Conservation (phyloP, 139 green algal species). For the Trebouxia sp. region DNA sequence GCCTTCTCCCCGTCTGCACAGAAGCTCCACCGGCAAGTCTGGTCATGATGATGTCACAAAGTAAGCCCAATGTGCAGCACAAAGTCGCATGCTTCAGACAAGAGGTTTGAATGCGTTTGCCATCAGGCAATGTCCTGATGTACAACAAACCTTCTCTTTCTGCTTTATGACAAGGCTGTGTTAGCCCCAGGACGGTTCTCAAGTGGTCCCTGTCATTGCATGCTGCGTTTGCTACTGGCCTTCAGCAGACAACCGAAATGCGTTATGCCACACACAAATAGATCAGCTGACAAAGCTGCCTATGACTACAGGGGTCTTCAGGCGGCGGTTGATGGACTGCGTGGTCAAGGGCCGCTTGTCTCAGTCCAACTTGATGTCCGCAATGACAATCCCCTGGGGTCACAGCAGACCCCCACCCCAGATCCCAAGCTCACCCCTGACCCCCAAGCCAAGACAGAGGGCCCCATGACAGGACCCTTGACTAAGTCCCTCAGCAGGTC, state of each 20-base stretch:
- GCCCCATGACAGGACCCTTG: not conserved
- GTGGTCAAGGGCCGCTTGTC: constrained; percentile 68
- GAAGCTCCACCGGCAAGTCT: not conserved
- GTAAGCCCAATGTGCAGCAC: too few relatives aligned
- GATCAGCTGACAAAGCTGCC: not conserved
- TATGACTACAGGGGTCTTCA: constrained; percentile 44
- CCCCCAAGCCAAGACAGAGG: not conserved
- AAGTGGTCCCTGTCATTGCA: too few relatives aligned
- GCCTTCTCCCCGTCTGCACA: not conserved
- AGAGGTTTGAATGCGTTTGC: too few relatives aligned
- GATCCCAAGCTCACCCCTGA: not conserved
- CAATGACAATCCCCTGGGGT: constrained; percentile 31
- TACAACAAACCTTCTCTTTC: too few relatives aligned
- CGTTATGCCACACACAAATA: too few relatives aligned
- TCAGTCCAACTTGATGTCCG: constrained; percentile 55
- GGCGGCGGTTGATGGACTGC: constrained; percentile 56
- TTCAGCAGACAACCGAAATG: too few relatives aligned
- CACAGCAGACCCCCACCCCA: constrained; percentile 5
- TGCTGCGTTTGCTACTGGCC: too few relatives aligned
- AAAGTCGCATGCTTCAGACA: too few relatives aligned
- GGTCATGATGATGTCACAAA: constrained; percentile 1
- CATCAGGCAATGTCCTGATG: too few relatives aligned
- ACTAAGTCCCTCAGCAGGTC: constrained; percentile 16
- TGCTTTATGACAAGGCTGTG: too few relatives aligned
- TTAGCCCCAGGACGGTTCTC: too few relatives aligned